Evolutionary conservation across 306 rosid species (phyloP).

Genomic region (Glycine tomentella): DNA sequence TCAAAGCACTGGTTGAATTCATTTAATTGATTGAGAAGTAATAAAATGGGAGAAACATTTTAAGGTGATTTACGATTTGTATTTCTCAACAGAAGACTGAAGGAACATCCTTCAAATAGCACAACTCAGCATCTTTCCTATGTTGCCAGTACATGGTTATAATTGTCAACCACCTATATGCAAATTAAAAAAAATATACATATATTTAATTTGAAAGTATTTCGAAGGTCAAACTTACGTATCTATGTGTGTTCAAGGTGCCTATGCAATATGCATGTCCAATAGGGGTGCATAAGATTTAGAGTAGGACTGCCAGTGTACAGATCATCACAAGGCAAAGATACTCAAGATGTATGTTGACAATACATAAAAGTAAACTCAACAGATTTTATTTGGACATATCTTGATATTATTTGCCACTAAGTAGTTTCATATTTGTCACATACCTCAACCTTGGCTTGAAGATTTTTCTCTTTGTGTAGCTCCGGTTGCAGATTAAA

Average conservation of each 20-base stretch:
- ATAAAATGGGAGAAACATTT: not conserved
- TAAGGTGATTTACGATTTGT: not conserved
- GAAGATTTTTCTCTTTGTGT: conserved; percentile 52
- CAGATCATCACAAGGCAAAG: not conserved
- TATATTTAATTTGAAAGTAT: not conserved
- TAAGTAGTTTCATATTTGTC: conserved; percentile 4
- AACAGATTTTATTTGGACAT: conserved; percentile 12
- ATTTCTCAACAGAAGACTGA: not conserved
- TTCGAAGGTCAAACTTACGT: conserved; percentile 9
- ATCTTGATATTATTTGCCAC: conserved; percentile 26
- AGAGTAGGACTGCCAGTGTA: not conserved
- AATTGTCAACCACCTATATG: conserved; percentile 15
- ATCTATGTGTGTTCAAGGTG: conserved; percentile 10
- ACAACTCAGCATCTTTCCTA: conserved; percentile 1
- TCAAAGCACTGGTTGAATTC: conserved; percentile 7
- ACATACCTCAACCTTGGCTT: conserved; percentile 62
- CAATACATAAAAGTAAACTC: conserved; percentile 18
- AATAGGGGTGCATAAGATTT: not conserved
- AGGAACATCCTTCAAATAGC: conserved; percentile 27
- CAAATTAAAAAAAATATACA: not conserved
- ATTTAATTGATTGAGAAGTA: conserved; percentile 32
- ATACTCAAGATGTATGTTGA: conserved; percentile 14
- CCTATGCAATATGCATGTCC: not conserved
- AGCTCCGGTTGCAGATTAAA: conserved; percentile 53
- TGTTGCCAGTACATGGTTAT: conserved; percentile 5